These are phyloP conservation scores for Sclerotinia nivalis DNA, from an alignment of 2,329 filamentous ascomycete species.

Conservation along the genomic window DNA sequence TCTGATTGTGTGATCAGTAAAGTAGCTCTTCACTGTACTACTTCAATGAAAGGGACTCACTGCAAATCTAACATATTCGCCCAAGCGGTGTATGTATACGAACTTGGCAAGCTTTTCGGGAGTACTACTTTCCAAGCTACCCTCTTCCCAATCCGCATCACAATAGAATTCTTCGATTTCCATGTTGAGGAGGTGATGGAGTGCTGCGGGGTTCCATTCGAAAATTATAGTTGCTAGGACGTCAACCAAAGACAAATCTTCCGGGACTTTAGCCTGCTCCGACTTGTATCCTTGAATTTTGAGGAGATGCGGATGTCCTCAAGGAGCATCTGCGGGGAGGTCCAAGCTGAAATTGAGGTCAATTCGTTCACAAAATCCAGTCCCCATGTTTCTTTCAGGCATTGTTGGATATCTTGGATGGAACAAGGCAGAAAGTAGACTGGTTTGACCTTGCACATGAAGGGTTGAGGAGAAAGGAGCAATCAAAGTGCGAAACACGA, in stretches of 20 bases:
- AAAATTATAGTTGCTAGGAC: not conserved
- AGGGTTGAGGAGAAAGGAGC: not conserved
- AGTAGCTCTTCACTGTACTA: not conserved
- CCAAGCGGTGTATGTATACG: not conserved
- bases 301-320: not conserved
- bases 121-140: fast-evolving
- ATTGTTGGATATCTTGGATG: not conserved
- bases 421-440: not conserved
- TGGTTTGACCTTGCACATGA: not conserved
- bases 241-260: not conserved
- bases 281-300: not conserved
- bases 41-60: not conserved
- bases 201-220: not conserved
- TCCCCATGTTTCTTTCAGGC: not conserved
- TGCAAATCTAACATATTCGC: not conserved
- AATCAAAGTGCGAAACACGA: not conserved
- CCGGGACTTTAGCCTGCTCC: not conserved
- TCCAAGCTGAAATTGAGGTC: not conserved
- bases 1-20: not conserved
- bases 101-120: not conserved
- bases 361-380: not conserved
- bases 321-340: not conserved
- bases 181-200: not conserved
- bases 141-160: not conserved
- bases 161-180: not conserved